Percentiles rank a stretch among this genome's conserved stretches.
Conservation (phyloP, 345 rosid genomes). For the Euphorbia peplus region DNA sequence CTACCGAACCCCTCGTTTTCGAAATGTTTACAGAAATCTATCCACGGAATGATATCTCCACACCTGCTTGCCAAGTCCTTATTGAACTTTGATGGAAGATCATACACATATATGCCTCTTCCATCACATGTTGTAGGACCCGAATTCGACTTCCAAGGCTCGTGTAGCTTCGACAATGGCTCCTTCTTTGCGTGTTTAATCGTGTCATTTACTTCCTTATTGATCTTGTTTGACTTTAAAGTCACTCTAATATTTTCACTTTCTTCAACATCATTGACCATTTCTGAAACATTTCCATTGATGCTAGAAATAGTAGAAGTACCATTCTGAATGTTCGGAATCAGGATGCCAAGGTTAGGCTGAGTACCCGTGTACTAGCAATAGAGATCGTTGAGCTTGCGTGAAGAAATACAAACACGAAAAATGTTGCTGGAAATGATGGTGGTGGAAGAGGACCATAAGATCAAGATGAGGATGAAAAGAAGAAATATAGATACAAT, state of each 20-base stretch:
- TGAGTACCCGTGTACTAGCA: constrained; percentile 82
- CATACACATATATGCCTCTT: constrained; percentile 61
- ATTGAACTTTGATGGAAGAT: constrained; percentile 73
- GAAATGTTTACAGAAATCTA: constrained; percentile 52
- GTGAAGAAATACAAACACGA: constrained; percentile 68
- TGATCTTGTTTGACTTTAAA: not conserved
- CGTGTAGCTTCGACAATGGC: constrained; percentile 44
- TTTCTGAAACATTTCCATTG: constrained; percentile 6
- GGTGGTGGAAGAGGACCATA: constrained; percentile 78
- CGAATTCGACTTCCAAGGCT: constrained; percentile 45
- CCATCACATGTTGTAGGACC: constrained; percentile 41
- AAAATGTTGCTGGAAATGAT: constrained; percentile 60
- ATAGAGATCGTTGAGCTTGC: constrained; percentile 70
- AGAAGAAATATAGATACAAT: too few relatives aligned
- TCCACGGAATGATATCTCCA: constrained; percentile 75
- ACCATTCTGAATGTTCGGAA: constrained; percentile 23
- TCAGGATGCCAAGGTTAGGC: constrained; percentile 42
- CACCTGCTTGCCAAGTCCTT: constrained; percentile 73
- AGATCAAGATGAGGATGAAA: constrained; percentile 40
- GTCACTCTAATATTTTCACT: too few relatives aligned
- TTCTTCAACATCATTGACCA: not conserved
- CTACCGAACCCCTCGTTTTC: constrained; percentile 60
- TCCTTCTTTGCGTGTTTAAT: constrained; percentile 41
- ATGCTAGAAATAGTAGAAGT: not conserved
- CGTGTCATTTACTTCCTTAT: constrained; percentile 21